Conservation (phyloP, 116 monocot genomes). For the Iris pallida region DNA sequence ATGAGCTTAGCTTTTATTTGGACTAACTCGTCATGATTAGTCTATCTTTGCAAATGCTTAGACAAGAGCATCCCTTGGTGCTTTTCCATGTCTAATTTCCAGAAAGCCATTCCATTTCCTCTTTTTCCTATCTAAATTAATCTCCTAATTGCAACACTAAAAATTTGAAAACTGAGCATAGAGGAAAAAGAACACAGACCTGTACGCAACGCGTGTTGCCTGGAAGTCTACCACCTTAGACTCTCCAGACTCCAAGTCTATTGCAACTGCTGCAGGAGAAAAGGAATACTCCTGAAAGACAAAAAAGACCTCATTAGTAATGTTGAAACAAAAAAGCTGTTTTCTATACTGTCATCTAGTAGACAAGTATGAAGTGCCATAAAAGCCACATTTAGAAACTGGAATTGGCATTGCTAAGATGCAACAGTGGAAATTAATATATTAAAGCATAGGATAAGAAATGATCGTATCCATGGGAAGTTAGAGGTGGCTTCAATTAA, state of each 20-base stretch:
- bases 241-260: conserved; percentile 85
- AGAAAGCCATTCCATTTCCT: too few species aligned
- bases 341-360: neutral
- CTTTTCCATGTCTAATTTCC: too few species aligned
- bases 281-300: conserved; percentile 77
- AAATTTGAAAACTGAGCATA: neutral
- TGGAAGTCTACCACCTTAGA: conserved; percentile 64
- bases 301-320: conserved; percentile 3
- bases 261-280: conserved; percentile 65
- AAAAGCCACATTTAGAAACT: neutral
- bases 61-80: too few species aligned
- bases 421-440: neutral
- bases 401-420: neutral
- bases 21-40: too few species aligned
- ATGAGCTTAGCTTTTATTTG: too few species aligned
- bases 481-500: too few species aligned
- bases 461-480: too few species aligned
- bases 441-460: neutral
- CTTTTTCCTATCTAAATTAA: too few species aligned
- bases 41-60: too few species aligned
- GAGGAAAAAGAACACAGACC: conserved; percentile 35
- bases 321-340: neutral
- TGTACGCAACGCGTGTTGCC: conserved; percentile 93
- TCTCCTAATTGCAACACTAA: too few species aligned
- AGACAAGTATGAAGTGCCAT: neutral